Percentiles rank a stretch among this genome's conserved stretches.
Conservation (phyloP, 441 rosid species). For the Syzygium syzygioides region DNA sequence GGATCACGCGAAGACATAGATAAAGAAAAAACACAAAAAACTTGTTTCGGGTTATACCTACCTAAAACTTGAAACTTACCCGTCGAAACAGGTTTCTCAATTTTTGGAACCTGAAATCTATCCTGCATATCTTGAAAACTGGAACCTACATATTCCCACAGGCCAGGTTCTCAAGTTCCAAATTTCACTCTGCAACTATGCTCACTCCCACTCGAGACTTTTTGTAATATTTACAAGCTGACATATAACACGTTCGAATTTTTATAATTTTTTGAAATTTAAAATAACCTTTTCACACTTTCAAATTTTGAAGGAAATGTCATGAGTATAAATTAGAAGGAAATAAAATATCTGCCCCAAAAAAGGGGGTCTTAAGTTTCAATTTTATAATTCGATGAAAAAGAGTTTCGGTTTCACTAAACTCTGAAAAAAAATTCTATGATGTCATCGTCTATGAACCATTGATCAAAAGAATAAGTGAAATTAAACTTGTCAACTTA, state of each 20-base stretch:
- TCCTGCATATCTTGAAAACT: too few relatives aligned
- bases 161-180: too few relatives aligned
- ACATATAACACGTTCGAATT: background rate
- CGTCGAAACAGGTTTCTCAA: too few relatives aligned
- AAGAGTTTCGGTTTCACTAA: background rate
- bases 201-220: background rate
- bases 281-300: background rate
- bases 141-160: too few relatives aligned
- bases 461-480: background rate
- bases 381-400: too few relatives aligned
- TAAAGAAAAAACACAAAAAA: too few relatives aligned
- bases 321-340: background rate
- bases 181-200: too few relatives aligned
- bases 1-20: too few relatives aligned
- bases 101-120: too few relatives aligned
- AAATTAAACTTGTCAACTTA: background rate
- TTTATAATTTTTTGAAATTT: background rate
- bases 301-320: background rate
- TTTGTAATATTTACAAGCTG: background rate
- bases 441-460: background rate
- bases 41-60: too few relatives aligned
- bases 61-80: too few relatives aligned
- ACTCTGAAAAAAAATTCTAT: background rate
- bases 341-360: background rate
- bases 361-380: background rate